Conservation (phyloP, 2,329 filamentous ascomycete genomes). For the Colletotrichum camelliae region DNA sequence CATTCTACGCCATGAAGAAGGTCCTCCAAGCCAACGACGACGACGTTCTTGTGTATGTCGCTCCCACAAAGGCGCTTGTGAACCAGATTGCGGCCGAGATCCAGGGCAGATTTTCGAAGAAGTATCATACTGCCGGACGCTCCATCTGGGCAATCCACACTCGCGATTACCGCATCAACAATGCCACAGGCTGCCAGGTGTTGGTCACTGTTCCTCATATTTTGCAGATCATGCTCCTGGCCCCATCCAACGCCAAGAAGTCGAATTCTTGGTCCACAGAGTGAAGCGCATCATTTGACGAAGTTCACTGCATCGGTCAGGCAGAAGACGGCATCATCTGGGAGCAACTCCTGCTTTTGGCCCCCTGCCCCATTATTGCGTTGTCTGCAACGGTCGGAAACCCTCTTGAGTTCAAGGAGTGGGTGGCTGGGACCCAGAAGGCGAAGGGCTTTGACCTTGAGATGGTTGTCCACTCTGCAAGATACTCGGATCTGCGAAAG, state of each 20-base stretch:
- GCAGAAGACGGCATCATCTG: slow-evolving; percentile 66
- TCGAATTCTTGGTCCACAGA: slow-evolving; percentile 64
- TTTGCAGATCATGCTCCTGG: slow-evolving; percentile 77
- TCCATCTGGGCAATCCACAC: slow-evolving; percentile 84
- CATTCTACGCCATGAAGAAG: slow-evolving; percentile 84
- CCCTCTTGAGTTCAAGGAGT: slow-evolving; percentile 70
- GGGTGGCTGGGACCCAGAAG: slow-evolving; percentile 70
- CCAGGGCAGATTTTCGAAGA: slow-evolving; percentile 75
- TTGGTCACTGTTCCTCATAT: slow-evolving; percentile 81
- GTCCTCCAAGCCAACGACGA: slow-evolving; percentile 72
- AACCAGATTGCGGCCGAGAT: slow-evolving; percentile 85
- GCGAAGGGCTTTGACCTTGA: slow-evolving; percentile 67
- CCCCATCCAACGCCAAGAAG: slow-evolving; percentile 66
- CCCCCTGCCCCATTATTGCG: slow-evolving; percentile 79
- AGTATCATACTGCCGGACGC: slow-evolving; percentile 62
- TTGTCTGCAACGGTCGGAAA: slow-evolving; percentile 83
- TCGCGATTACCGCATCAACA: slow-evolving; percentile 77
- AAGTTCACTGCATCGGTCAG: slow-evolving; percentile 82
- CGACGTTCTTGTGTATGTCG: slow-evolving; percentile 77
- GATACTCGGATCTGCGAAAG: slow-evolving; percentile 82
- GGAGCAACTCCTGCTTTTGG: slow-evolving; percentile 77
- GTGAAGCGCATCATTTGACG: slow-evolving; percentile 82
- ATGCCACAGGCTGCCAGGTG: slow-evolving; percentile 73
- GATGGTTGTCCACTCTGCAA: slow-evolving; percentile 70
- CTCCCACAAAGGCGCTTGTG: slow-evolving; percentile 81